Evolutionary conservation across 495 filamentous ascomycete species (phyloP).

Genomic region (Trichocladium antarcticum): DNA sequence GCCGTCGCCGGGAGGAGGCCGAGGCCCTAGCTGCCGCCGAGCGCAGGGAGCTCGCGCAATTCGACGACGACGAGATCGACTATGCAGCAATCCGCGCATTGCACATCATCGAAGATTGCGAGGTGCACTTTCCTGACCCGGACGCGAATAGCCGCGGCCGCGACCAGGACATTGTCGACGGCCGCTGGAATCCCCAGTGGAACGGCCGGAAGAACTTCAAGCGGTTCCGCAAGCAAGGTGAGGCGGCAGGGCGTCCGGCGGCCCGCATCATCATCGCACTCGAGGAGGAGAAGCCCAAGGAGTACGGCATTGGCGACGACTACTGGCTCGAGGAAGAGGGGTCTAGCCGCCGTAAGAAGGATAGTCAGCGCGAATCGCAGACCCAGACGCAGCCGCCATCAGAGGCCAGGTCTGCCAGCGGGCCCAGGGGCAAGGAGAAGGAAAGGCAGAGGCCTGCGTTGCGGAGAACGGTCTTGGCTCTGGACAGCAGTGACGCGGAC

Average conservation of each 20-base stretch:
- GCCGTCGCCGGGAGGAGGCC: conserved; percentile 55
- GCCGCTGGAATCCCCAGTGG: conserved; percentile 83
- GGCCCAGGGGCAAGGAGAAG: conserved; percentile 1
- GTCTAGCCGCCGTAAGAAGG: conserved; percentile 19
- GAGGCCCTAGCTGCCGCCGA: conserved; percentile 52
- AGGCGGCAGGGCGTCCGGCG: conserved; percentile 35
- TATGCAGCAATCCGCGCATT: conserved; percentile 62
- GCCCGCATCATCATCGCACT: conserved; percentile 60
- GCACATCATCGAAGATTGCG: conserved; percentile 72
- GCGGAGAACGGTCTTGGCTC: conserved; percentile 14
- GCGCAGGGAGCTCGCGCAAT: conserved; percentile 43
- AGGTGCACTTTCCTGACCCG: conserved; percentile 37
- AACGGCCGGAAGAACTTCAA: conserved; percentile 98
- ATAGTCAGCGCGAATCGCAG: conserved; percentile 19
- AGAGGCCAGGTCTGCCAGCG: neutral
- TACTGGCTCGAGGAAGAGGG: conserved; percentile 55
- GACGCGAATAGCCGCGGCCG: conserved; percentile 19
- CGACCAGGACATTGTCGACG: conserved; percentile 39
- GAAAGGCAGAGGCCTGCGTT: neutral
- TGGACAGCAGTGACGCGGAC: conserved; percentile 36
- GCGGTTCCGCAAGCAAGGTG: conserved; percentile 60
- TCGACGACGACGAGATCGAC: conserved; percentile 47
- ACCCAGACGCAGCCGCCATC: conserved; percentile 11
- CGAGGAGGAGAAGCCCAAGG: conserved; percentile 67
- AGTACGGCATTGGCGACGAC: conserved; percentile 74